A percentile compares a stretch with the other conserved stretches of the same genome.
phyloP scores from a whole-genome alignment of 108 stramenopile genomes.

The Fragilariopsis cylindrus region DNA sequence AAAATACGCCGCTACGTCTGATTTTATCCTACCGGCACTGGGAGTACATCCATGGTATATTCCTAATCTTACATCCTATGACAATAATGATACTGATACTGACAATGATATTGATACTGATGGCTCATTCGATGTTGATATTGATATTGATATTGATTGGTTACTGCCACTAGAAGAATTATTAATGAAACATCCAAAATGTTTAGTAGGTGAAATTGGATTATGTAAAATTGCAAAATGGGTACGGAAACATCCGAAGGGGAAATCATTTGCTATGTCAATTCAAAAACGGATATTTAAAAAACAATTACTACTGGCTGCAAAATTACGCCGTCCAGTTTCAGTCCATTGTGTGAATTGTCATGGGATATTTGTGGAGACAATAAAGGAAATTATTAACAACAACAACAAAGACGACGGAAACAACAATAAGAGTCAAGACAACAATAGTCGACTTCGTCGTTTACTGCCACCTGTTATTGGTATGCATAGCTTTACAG shows the following conservation, averaged over 20 bases:
- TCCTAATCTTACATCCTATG: constrained; percentile 24
- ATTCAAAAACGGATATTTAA: constrained; percentile 67
- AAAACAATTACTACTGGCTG: constrained; percentile 70
- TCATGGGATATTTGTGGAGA: constrained; percentile 59
- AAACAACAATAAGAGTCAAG: not conserved
- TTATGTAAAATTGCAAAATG: constrained; percentile 79
- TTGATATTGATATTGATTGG: constrained; percentile 38
- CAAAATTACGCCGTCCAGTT: constrained; percentile 63
- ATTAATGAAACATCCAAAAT: constrained; percentile 60
- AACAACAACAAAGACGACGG: not conserved
- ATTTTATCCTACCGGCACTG: constrained; percentile 47
- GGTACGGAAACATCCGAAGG: constrained; percentile 65
- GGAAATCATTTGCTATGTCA: constrained; percentile 63
- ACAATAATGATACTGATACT: constrained; percentile 19
- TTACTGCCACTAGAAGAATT: constrained; percentile 52
- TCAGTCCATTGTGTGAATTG: constrained; percentile 83
- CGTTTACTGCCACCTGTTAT: constrained; percentile 58
- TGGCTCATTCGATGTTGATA: not conserved
- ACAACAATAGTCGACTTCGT: constrained; percentile 9
- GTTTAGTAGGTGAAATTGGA: constrained; percentile 81
- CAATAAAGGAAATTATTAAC: constrained; percentile 47
- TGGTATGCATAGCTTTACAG: constrained; percentile 84
- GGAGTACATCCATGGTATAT: constrained; percentile 89
- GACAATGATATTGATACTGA: not conserved
- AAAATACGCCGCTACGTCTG: constrained; percentile 46